These are phyloP conservation scores for Trichoderma sp. DNA, from an alignment of 2,329 filamentous ascomycete species.

Conservation along the genomic window DNA sequence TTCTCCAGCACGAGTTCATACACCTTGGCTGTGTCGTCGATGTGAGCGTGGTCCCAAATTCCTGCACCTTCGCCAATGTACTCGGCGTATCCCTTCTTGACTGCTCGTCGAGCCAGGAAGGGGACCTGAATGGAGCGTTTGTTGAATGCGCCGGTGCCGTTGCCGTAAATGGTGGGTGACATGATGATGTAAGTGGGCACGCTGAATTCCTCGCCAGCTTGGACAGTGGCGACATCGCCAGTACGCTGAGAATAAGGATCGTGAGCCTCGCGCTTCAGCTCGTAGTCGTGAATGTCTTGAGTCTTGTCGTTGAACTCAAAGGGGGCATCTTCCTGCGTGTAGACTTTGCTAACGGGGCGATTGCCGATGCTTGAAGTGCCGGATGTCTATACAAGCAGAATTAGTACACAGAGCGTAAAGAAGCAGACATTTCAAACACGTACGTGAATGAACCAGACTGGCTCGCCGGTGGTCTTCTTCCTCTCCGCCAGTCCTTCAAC, in stretches of 20 bases:
- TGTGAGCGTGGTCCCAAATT: constrained; percentile 50
- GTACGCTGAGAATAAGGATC: constrained; percentile 49
- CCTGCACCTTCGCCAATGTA: constrained; percentile 44
- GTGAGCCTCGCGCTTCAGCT: constrained; percentile 42
- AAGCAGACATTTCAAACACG: constrained; percentile 29
- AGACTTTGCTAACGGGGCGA: constrained; percentile 42
- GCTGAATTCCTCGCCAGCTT: constrained; percentile 43
- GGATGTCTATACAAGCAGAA: constrained; percentile 38
- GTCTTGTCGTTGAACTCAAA: constrained; percentile 47
- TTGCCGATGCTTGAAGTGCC: constrained; percentile 51
- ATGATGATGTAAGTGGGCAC: constrained; percentile 53
- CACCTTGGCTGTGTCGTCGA: constrained; percentile 48
- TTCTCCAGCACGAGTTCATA: constrained; percentile 45
- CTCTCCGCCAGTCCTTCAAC: constrained; percentile 48
- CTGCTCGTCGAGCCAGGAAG: constrained; percentile 39
- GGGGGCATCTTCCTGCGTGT: constrained; percentile 35
- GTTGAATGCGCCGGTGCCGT: constrained; percentile 49
- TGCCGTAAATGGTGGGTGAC: constrained; percentile 53
- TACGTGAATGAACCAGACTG: constrained; percentile 47
- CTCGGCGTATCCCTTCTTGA: constrained; percentile 33
- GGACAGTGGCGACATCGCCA: constrained; percentile 49
- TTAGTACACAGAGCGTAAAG: neutral
- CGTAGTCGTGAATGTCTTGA: constrained; percentile 49
- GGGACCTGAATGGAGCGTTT: constrained; percentile 45
- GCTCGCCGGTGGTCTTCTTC: constrained; percentile 40